These are phyloP conservation scores for Lathyrus aphaca DNA, from an alignment of 306 rosid genomes.

Conservation along the genomic window DNA sequence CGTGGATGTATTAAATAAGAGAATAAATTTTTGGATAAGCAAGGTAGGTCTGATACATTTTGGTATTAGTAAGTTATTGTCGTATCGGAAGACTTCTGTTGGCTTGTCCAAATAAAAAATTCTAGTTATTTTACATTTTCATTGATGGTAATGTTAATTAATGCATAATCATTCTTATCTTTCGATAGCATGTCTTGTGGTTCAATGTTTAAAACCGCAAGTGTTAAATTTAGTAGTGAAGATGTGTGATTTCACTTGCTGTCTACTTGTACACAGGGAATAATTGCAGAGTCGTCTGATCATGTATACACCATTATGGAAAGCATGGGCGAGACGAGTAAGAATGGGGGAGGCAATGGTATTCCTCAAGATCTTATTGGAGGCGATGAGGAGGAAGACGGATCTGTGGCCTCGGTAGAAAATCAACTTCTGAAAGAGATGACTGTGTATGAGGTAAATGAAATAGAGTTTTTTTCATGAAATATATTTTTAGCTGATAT, in stretches of 20 bases:
- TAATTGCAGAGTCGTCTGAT: constrained; percentile 69
- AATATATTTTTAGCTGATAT: background rate
- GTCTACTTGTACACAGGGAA: constrained; percentile 52
- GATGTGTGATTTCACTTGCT: background rate
- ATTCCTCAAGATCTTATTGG: constrained; percentile 67
- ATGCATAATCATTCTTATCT: constrained; percentile 1
- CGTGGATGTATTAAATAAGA: constrained; percentile 65
- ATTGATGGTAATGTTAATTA: constrained; percentile 4
- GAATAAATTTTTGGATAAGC: constrained; percentile 88
- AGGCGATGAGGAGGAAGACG: constrained; percentile 91
- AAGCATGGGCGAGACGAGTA: constrained; percentile 62
- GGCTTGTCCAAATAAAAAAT: constrained; percentile 7
- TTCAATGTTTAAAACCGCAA: constrained; percentile 24
- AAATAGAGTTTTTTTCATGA: constrained; percentile 5
- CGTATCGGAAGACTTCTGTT: background rate
- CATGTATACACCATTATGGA: constrained; percentile 68
- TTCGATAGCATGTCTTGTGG: background rate
- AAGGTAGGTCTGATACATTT: constrained; percentile 56
- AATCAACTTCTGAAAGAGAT: constrained; percentile 84
- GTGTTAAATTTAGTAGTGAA: constrained; percentile 20
- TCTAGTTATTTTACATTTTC: background rate
- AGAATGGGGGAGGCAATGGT: constrained; percentile 60
- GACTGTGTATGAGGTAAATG: constrained; percentile 85
- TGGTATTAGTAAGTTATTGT: constrained; percentile 13
- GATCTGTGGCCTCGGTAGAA: constrained; percentile 81